Evolutionary conservation across 495 filamentous ascomycete genomes (phyloP).

Genomic region (Lophiotrema nucula): DNA sequence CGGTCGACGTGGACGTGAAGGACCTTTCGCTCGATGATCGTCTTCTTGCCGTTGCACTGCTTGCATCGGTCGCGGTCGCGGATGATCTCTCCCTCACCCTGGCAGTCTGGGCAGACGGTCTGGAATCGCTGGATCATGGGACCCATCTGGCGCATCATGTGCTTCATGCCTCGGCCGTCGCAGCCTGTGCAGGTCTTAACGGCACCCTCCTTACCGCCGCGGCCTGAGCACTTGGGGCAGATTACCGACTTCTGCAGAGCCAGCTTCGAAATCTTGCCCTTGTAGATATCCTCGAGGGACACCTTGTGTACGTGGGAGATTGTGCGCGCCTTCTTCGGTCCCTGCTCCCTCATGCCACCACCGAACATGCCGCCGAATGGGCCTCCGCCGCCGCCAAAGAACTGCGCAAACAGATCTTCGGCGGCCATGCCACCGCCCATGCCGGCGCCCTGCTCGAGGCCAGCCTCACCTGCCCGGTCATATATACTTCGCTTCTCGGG

Average conservation of each 20-base stretch:
- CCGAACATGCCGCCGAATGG: constrained; percentile 82
- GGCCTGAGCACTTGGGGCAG: constrained; percentile 90
- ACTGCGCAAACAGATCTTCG: constrained; percentile 95
- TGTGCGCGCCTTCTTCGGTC: constrained; percentile 89
- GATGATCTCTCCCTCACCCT: constrained; percentile 94
- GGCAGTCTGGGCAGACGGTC: constrained; percentile 97
- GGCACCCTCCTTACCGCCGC: constrained; percentile 95
- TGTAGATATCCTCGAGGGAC: constrained; percentile 95
- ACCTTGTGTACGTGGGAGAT: constrained; percentile 99
- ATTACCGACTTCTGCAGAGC: constrained; percentile 97
- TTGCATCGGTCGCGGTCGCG: constrained; percentile 96
- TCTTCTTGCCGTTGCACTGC: constrained; percentile 93
- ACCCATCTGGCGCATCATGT: constrained; percentile 99
- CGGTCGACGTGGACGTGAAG: constrained; percentile 97
- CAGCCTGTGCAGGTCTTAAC: constrained; percentile 89
- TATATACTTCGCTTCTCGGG: constrained; percentile 86
- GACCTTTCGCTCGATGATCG: constrained; percentile 92
- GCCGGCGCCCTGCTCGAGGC: constrained; percentile 80
- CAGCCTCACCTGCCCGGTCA: constrained; percentile 96
- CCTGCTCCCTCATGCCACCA: constrained; percentile 71
- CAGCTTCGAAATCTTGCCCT: constrained; percentile 94
- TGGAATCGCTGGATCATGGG: constrained; percentile 99
- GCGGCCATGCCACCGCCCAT: constrained; percentile 86
- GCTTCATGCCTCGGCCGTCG: constrained; percentile 96
- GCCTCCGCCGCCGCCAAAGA: constrained; percentile 85